Evolutionary conservation across 1,139 yeast species (phyloP), one percentile per base, ranked within the genome.

Genomic region (Debaryomyces udenii): DNA sequence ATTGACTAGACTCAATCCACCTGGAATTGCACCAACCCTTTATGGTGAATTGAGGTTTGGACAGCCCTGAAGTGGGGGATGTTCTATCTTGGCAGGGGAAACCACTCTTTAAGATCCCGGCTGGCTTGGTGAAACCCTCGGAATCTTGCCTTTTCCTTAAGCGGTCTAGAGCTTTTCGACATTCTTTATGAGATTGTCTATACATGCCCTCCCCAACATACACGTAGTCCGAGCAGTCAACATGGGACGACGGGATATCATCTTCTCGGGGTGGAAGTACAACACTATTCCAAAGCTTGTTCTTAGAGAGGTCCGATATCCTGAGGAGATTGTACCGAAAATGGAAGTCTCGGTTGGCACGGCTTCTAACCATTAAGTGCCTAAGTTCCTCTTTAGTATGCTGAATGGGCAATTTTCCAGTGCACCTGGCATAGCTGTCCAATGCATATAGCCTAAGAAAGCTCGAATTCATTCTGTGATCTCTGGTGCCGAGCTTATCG

Each of bases 11-110:
- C 26, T 45, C 46, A 6, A 63, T 38, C 82, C 82, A 78, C 44
- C 80, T 57, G 44, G 67, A 56, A 49, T 75, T 71, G 45, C 71
- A 64, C 83, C 83, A 78, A 4, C 81, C 81, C 48, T 70, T 75
- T 11, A 73, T 72, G 6, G 81, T 78, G 50, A 68, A 78, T 49
- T 78, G 83, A 28, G 67, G 55, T 34, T 52, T 58, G 6, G 74
- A 61, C 10, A 66, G 54, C 4, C 76, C 76, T 11, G 71, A 61
- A 35, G 61, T 66, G 4, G 77, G 76, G 16, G 71, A 64, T 31
- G 50, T 38, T 6, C 73, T 69, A 47, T 71, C 69, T 14, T 50
- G 55, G 38, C 56, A 40, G 17, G 49, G 46, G 31, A 50, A 56
- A 13, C 64, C 59, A 13, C 54, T 51, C 2, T 53, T 46, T 28